Conservation (phyloP, 257 asterid genomes). For the Solanum chaucha region DNA sequence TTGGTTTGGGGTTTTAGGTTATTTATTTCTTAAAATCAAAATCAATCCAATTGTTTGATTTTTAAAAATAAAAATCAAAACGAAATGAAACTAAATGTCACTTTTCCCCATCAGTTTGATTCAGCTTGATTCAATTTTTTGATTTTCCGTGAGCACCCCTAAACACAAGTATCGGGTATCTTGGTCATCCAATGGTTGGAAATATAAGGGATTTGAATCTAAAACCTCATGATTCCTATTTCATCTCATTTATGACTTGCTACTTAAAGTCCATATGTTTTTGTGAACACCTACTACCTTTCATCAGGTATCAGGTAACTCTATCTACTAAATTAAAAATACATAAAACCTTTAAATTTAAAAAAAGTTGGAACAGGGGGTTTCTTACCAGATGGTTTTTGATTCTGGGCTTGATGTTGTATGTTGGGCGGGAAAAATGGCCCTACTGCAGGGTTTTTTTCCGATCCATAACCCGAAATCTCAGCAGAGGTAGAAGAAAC, state of each 20-base stretch:
- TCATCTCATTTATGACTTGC: background rate
- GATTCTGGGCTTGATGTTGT: background rate
- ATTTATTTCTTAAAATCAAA: too few species aligned
- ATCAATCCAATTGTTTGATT: background rate
- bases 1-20: too few species aligned
- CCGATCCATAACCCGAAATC: background rate
- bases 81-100: background rate
- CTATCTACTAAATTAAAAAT: background rate
- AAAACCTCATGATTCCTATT: background rate
- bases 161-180: background rate
- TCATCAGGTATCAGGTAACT: background rate
- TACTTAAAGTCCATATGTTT: background rate
- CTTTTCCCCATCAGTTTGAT: background rate
- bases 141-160: background rate
- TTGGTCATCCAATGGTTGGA: background rate
- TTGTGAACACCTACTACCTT: background rate
- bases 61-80: background rate
- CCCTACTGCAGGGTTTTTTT: background rate
- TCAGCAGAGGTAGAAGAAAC: background rate
- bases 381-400: background rate
- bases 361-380: background rate
- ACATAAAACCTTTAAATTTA: background rate
- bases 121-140: background rate
- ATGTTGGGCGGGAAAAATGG: background rate
- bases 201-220: background rate